These are phyloP conservation scores for Pseudopyricularia cyperi DNA, from an alignment of 2,329 filamentous ascomycete species.

Conservation along the genomic window DNA sequence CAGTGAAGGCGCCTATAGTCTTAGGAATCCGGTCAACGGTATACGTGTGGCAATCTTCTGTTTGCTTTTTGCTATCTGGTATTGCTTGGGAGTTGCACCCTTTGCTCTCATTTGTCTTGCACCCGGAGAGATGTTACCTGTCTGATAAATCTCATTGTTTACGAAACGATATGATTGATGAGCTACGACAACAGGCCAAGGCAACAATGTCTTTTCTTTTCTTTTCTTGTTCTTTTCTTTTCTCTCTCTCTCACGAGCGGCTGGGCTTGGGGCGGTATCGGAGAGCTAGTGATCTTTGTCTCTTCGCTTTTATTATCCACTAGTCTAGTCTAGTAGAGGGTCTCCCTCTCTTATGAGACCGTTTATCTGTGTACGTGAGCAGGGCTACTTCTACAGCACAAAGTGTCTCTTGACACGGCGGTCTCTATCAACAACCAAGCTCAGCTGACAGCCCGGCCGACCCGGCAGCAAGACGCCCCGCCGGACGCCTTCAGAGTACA, in stretches of 20 bases:
- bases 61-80: neutral
- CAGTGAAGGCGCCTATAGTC: too few relatives aligned
- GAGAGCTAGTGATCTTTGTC: too few relatives aligned
- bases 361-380: neutral
- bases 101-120: neutral
- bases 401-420: slow-evolving; percentile 45
- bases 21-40: neutral
- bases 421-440: slow-evolving; percentile 47
- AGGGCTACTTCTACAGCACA: slow-evolving; percentile 21
- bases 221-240: too few relatives aligned
- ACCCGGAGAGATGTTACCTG: neutral
- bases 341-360: slow-evolving; percentile 3
- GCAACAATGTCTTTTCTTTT: neutral
- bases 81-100: neutral
- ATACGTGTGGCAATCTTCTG: neutral
- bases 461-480: slow-evolving; percentile 42
- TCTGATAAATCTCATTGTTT: neutral
- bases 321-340: too few relatives aligned
- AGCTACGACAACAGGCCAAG: neutral
- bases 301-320: neutral
- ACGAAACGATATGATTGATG: slow-evolving; percentile 1
- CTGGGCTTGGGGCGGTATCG: too few relatives aligned
- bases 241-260: too few relatives aligned
- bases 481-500: slow-evolving; percentile 48
- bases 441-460: slow-evolving; percentile 39